Percentiles rank a stretch among this genome's conserved stretches.
Conservation (phyloP, 1,284 basidiomycete genomes). For the Papiliotrema fonsecae region DNA sequence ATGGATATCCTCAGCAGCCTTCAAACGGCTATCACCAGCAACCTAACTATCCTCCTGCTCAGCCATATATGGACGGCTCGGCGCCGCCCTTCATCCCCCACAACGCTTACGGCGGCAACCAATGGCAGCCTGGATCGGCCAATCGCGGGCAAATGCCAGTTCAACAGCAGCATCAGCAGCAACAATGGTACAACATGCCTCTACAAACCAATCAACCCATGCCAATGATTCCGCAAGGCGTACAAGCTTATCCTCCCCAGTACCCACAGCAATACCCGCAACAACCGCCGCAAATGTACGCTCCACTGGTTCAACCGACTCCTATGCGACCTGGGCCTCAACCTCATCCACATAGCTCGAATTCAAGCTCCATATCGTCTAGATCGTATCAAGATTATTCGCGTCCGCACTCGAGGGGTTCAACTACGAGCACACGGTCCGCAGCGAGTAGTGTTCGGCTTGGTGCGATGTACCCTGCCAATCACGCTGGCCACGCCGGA, state of each 20-base stretch:
- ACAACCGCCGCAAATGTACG: conserved; percentile 4
- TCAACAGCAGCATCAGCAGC: not conserved
- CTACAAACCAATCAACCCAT: conserved; percentile 12
- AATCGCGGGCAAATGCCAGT: not conserved
- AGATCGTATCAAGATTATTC: conserved; percentile 41
- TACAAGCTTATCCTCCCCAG: conserved; percentile 6
- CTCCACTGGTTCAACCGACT: conserved; percentile 30
- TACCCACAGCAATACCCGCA: conserved; percentile 1
- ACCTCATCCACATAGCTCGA: conserved; percentile 35
- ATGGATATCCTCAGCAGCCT: not conserved
- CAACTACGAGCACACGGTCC: conserved; percentile 39
- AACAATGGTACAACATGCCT: not conserved
- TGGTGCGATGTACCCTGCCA: conserved; percentile 37
- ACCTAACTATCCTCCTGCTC: not conserved
- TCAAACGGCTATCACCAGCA: not conserved
- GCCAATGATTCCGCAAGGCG: conserved; percentile 39
- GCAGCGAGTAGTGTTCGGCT: conserved; percentile 40
- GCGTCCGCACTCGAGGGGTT: conserved; percentile 41
- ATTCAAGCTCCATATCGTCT: conserved; percentile 40
- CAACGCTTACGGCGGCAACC: conserved; percentile 11
- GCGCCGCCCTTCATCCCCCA: not conserved
- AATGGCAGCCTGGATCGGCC: conserved; percentile 1
- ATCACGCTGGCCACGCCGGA: conserved; percentile 3
- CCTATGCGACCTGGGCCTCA: conserved; percentile 26
- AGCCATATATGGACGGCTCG: not conserved